Base-by-base conservation (phyloP, 805 yeast species). In the Candida coleopterorum region DNA sequence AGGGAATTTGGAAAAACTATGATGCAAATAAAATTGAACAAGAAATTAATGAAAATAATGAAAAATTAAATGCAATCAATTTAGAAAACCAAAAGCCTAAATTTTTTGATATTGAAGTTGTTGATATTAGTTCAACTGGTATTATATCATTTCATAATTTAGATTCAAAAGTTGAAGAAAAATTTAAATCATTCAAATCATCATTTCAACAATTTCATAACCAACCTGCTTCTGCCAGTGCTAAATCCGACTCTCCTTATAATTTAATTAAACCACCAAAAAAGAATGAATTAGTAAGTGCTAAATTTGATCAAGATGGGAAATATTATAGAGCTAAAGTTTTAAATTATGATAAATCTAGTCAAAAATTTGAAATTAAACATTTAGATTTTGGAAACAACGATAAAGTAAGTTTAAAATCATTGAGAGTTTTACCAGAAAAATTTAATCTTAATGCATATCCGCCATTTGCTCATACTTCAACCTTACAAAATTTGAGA, bases 1-100 rank as follows among this genome's bases (percentile, higher is more conserved):
- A 68, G 46, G 94, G 94, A 11, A 32, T 85, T 5, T 87, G 96
- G 96, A 57, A 60, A 20, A 54, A 74, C 45, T 81, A 74, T 50
- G 79, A 70, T 38, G 69, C 72, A 4, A 57, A 45, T 9, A 57
- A 43, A 55, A 64, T 32, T 65, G 47, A 60, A 25, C 65, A 54
- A 3, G 62, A 57, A 38, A 57, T 50, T 35, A 55, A 40, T 15
- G 50, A 41, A 15, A 45, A 51, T 3, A n/a, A n/a, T n/a, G n/a
- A n/a, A n/a, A 44, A 52, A 36, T 34, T 58, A 41, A 38, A 39
- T 25, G 42, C 50, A 32, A 41, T 56, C 38, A 42, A 35, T 24
- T 36, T 56, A 35, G 58, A 49, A 16, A 47, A 50, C 10, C 16
- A 50, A 29, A 62, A 64, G 50, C 71, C 72, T 6, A 58, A 66